Base-by-base conservation (phyloP, 2,329 filamentous ascomycete species). In the Furcasterigmium furcatum region DNA sequence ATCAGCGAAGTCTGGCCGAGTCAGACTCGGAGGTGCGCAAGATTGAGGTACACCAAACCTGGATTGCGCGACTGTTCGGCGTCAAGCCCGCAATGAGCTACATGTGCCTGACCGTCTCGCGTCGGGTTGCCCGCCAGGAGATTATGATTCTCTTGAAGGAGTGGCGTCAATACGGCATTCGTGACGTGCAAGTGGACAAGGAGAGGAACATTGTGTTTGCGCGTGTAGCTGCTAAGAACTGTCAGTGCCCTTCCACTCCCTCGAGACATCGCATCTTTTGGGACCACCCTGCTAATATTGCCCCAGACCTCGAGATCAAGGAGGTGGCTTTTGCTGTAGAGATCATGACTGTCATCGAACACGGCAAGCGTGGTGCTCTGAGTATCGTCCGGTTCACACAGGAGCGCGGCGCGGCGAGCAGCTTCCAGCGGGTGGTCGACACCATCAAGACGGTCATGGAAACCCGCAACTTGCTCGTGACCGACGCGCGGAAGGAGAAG, bases 281-380 rank as follows among this genome's bases (percentile, higher is more conserved):
- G 34, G 24, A 27, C 7, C 12, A 12, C 24, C 24, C 24, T 27
- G 27, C 20, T 16, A 42, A 34, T 45, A 22, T 20, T 39, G 36
- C 9, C 13, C 25, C 55, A 91, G 88, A 86, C 58, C 77, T 95
- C 43, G 79, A 85, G 51, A 80, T 96, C 61, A 94, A 91, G 60
- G 86, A 90, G 45, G 91, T 96, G n/a, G 79, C 85, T 13, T 91
- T 97, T 65, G 87, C 89, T 14, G 83, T 85, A 30, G 90, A 96
- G 63, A 79, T 96, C 50, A 95, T 95, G 70, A 90, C 87, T 2
- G 86, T 95, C 30, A 86, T 95, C 50, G 88, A 96, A 68, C 87
- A 94, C 59, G 88, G 88, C 40, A 85, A 81, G 57, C 84, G 82
- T 52, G 84, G 82, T 38, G 85, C 85, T 39, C 77, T 96, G 44